Evolutionary conservation across 2,329 filamentous ascomycete species (phyloP), one percentile per base, ranked within the genome.

Genomic region (Chaetomium olivaceum): DNA sequence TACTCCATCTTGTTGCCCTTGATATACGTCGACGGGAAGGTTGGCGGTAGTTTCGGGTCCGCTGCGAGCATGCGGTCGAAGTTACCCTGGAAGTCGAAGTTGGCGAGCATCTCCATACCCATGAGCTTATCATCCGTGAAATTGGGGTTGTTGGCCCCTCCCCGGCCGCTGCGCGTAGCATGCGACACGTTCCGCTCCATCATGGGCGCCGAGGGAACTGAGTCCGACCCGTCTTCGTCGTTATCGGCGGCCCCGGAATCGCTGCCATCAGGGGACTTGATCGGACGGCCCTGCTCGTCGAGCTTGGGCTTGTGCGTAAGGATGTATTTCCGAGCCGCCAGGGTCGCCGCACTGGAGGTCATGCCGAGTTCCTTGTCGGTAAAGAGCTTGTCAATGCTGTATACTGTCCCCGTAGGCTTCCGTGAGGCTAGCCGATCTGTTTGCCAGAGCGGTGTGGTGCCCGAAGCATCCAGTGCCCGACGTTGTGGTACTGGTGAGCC

Each of bases 361-460:
- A 90, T 83, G 4, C 84, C 82, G 33, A 90, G 80, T 77, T 90
- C 88, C 76, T 88, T 89, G 71, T 90, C 88, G 0, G 87, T 90
- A 59, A 90, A 90, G 46, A 90, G 82, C 78, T 89, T 89, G 71
- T 90, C 87, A 66, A 90, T 85, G 73, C 85, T 89, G 74, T 88
- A 89, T 1, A 87, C 77, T 0, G 86, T 83, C 9, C 85, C 87
- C 23, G 85, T 82, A 71, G 87, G 83, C 73, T 85, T 84, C 64
- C 83, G 78, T 64, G 79, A 77, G 69, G 82, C 80, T 61, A 86
- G 78, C 73, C 85, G 84, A 70, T 89, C 87, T 59, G 81, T 85
- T 72, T 86, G 84, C 86, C 87, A 89, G 27, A 89, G 77, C 7
- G 86, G 81, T 1, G 87, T 89, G 33, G 83, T 87, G 71, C 80